Evolutionary conservation across 2,329 filamentous ascomycete species (phyloP), one percentile per base, ranked within the genome.

Genomic region (Herpotrichia juniperi): DNA sequence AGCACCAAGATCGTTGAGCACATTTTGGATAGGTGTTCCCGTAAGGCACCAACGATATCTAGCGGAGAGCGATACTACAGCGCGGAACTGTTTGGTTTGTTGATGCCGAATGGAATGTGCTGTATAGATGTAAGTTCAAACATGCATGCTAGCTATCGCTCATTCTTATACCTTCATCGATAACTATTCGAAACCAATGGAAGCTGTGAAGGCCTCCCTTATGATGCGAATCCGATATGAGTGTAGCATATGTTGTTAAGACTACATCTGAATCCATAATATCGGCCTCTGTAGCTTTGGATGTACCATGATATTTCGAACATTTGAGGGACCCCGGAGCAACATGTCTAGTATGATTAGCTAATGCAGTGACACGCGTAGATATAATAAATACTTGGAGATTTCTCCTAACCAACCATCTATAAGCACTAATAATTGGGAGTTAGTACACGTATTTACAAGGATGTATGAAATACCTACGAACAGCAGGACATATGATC

Each of bases 1-100:
- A 0, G 51, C 51, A n/a, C 48, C 42, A 1, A 65, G 50, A 37
- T 67, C 64, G 2, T 28, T 37, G 0, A 67, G 54, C 2, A 31
- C 39, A 12, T 63, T 67, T 25, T 67, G 64, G 2, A 64, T 40
- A 2, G 62, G 62, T 0, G 81, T 83, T 1, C 80, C 81, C 0
- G 79, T 80, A 1, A 83, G 68, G 54, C 80, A 83, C 81, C 81
- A 83, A n/a, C 81, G 70, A 0, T 71, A 74, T 1, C 68, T 67
- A 0, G 80, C 74, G 0, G 60, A 46, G 0, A 84, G 67, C 1
- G 71, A 63, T 21, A 56, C 54, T 8, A 76, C 75, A 1, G 78
- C 72, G 1, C 66, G 68, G 53, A 78, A 73, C 19, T 78, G 74
- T 0, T 69, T 73, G 1, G 78, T 82, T 14, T 74, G 62, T 16